phyloP scores from a whole-genome alignment of 805 yeast genomes.

The Starmerella asiatica region DNA sequence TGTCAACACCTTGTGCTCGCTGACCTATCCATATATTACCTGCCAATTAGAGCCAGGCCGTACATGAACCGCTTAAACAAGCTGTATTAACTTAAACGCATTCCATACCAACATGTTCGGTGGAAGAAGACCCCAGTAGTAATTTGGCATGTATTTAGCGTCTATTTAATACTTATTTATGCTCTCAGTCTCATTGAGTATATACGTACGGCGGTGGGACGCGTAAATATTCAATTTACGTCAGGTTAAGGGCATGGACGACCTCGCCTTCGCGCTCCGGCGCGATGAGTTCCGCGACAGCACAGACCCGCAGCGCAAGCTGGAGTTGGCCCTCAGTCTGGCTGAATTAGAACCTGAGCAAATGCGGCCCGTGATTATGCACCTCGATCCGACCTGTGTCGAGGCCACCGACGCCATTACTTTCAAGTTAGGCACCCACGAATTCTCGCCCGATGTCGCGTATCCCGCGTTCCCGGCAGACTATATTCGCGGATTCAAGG shows the following conservation, averaged over 20 bases:
- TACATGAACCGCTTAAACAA: not conserved
- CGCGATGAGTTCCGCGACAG: slow-evolving; percentile 4
- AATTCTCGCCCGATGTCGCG: slow-evolving; percentile 65
- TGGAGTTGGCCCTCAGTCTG: slow-evolving; percentile 13
- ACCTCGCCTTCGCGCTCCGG: not conserved
- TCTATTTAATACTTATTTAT: too few relatives aligned
- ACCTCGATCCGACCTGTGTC: slow-evolving; percentile 15
- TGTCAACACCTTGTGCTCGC: too few relatives aligned
- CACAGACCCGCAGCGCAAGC: slow-evolving; percentile 8
- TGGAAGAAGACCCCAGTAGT: too few relatives aligned
- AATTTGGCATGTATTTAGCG: too few relatives aligned
- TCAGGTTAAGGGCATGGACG: too few relatives aligned
- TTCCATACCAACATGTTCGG: too few relatives aligned
- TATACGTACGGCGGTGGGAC: too few relatives aligned
- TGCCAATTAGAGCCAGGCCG: too few relatives aligned
- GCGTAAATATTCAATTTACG: too few relatives aligned
- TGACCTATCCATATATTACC: too few relatives aligned
- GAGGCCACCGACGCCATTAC: slow-evolving; percentile 19
- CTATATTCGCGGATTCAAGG: slow-evolving; percentile 70
- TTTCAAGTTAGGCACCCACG: slow-evolving; percentile 13
- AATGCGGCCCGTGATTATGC: slow-evolving; percentile 12
- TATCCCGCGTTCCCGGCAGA: slow-evolving; percentile 88
- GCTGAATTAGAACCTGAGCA: slow-evolving; percentile 16
- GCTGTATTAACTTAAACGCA: slow-evolving; percentile 1
- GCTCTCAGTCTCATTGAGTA: too few relatives aligned